phyloP scores from a whole-genome alignment of 1,284 basidiomycete genomes.

The Heterobasidion parviporum region DNA sequence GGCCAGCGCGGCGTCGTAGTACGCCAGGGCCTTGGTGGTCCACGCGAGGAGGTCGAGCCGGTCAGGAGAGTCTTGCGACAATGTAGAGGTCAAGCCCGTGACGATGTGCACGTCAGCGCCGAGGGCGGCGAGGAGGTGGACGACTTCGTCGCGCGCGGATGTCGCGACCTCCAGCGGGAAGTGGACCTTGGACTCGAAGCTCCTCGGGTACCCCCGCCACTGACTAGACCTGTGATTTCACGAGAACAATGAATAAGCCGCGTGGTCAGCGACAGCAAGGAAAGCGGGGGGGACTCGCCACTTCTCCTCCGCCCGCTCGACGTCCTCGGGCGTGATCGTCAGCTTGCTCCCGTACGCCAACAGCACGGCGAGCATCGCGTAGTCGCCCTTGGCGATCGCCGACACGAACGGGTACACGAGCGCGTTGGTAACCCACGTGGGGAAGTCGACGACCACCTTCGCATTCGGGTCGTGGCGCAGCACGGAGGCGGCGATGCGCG shows the following conservation, averaged over 20 bases:
- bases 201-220: no score
- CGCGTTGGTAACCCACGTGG: conserved; percentile 17
- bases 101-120: background rate
- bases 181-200: background rate
- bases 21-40: background rate
- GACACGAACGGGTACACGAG: conserved; percentile 28
- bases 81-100: background rate
- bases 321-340: conserved; percentile 18
- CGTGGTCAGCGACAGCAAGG: background rate
- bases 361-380: conserved; percentile 29
- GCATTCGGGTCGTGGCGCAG: conserved; percentile 41
- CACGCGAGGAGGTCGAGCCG: background rate
- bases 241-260: background rate
- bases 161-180: background rate
- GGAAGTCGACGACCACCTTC: conserved; percentile 36
- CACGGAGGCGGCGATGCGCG: conserved; percentile 35
- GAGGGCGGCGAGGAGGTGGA: background rate
- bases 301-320: background rate
- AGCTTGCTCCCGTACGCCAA: conserved; percentile 33
- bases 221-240: background rate
- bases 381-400: conserved; percentile 25
- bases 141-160: background rate
- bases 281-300: conserved; percentile 17
- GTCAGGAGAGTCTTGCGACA: background rate
- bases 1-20: background rate